These are phyloP conservation scores for Teratosphaeria viscida DNA, from an alignment of 2,329 filamentous ascomycete species.

Conservation along the genomic window DNA sequence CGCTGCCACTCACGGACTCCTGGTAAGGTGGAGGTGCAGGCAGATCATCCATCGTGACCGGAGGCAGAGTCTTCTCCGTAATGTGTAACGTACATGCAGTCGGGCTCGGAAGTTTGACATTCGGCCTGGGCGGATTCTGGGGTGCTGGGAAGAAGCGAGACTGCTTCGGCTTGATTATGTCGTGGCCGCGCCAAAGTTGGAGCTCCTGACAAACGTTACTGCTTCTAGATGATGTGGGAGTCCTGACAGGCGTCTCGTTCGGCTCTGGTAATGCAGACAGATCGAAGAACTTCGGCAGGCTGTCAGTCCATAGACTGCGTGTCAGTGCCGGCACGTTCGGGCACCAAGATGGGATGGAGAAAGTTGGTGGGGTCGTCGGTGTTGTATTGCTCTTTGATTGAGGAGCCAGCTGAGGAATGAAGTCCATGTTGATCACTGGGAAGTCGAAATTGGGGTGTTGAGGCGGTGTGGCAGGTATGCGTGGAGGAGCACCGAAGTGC, in stretches of 20 bases:
- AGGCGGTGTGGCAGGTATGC: constrained; percentile 10
- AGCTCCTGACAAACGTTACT: constrained; percentile 6
- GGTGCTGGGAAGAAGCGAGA: constrained; percentile 21
- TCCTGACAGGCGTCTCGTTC: constrained; percentile 1
- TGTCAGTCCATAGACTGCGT: constrained; percentile 10
- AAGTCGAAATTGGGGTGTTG: constrained; percentile 16
- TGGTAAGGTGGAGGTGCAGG: background rate
- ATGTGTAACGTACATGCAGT: constrained; percentile 12
- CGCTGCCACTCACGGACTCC: no score
- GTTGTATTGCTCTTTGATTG: constrained; percentile 1
- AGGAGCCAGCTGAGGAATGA: constrained; percentile 10
- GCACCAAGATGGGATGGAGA: constrained; percentile 17
- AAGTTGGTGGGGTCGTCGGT: constrained; percentile 3
- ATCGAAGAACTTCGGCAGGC: constrained; percentile 18
- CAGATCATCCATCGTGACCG: background rate
- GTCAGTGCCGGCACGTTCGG: constrained; percentile 17
- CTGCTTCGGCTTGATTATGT: constrained; percentile 11
- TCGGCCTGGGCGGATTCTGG: constrained; percentile 7
- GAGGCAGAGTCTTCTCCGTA: constrained; percentile 7
- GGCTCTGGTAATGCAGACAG: constrained; percentile 17
- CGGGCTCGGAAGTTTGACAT: constrained; percentile 12
- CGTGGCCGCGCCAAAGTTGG: constrained; percentile 11
- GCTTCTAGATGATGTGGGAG: background rate
- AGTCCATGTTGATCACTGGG: constrained; percentile 8
- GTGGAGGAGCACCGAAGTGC: constrained; percentile 2